A percentile compares a stretch with the other conserved stretches of the same genome.
These are phyloP conservation scores for Penicillium fuscoglaucum DNA, from an alignment of 2,329 filamentous ascomycete species.

Conservation along the genomic window DNA sequence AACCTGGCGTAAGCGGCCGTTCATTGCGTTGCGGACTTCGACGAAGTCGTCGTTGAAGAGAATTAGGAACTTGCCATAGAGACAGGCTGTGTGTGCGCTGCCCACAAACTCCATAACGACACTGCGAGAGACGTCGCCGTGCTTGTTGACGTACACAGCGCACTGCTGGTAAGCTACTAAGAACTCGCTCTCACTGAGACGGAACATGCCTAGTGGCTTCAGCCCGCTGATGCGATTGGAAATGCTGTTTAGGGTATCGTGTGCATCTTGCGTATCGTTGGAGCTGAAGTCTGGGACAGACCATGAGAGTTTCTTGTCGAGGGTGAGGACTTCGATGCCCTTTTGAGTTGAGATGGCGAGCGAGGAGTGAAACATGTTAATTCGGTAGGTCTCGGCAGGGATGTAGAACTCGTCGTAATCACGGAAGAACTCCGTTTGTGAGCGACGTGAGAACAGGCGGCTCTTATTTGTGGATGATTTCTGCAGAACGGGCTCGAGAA, in stretches of 20 bases:
- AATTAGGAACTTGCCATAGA: constrained; percentile 88
- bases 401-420: constrained; percentile 99
- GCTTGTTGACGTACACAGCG: constrained; percentile 96
- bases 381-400: constrained; percentile 87
- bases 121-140: constrained; percentile 88
- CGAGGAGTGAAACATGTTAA: constrained; percentile 94
- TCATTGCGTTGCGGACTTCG: constrained; percentile 94
- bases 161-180: constrained; percentile 93
- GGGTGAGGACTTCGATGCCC: constrained; percentile 91
- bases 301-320: constrained; percentile 96
- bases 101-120: constrained; percentile 99
- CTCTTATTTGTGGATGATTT: constrained; percentile 84
- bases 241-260: constrained; percentile 74
- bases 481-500: constrained; percentile 92
- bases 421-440: constrained; percentile 90
- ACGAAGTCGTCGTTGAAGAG: constrained; percentile 97
- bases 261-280: constrained; percentile 58
- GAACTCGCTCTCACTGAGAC: constrained; percentile 88
- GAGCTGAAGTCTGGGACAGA: constrained; percentile 77
- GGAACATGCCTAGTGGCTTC: constrained; percentile 91
- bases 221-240: constrained; percentile 79
- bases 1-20: constrained; percentile 88
- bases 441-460: constrained; percentile 65
- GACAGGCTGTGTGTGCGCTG: constrained; percentile 79
- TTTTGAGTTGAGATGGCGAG: constrained; percentile 88